Evolutionary conservation across 345 rosid species (phyloP).

Genomic region (Trapa bicornis): DNA sequence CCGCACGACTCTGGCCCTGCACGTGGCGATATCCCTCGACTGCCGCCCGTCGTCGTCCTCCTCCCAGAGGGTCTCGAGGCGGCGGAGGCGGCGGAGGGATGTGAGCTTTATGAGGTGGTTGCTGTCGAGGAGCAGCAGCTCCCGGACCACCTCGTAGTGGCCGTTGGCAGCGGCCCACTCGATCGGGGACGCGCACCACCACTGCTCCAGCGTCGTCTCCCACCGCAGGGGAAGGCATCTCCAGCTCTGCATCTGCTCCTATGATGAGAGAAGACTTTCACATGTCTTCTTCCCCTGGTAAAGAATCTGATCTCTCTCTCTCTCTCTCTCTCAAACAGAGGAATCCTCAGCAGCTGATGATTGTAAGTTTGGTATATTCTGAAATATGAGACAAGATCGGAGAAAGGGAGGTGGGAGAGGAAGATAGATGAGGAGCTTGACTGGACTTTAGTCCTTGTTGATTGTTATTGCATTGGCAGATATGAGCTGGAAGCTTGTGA

Average conservation of each 20-base stretch:
- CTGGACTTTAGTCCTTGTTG: not conserved
- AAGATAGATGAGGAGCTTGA: not conserved
- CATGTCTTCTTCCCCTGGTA: too few relatives aligned
- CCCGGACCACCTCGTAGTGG: constrained; percentile 77
- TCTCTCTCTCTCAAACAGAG: not conserved
- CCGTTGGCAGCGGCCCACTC: constrained; percentile 92
- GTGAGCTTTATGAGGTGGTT: constrained; percentile 88
- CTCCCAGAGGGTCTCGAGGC: constrained; percentile 94
- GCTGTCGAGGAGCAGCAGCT: constrained; percentile 68
- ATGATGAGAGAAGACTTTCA: too few relatives aligned
- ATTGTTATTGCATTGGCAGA: not conserved
- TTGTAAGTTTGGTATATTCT: not conserved
- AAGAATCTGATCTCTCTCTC: too few relatives aligned
- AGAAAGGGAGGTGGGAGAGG: not conserved
- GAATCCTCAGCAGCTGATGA: not conserved
- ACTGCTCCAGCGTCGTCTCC: constrained; percentile 93
- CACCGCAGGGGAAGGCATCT: constrained; percentile 76
- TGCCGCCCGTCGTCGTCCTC: constrained; percentile 63
- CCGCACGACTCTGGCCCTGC: constrained; percentile 57
- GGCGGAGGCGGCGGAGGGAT: constrained; percentile 80
- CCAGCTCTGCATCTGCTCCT: constrained; percentile 5
- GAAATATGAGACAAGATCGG: not conserved
- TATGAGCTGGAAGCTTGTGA: not conserved
- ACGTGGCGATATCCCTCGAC: constrained; percentile 56
- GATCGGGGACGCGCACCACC: constrained; percentile 98